Percentiles rank a stretch among this genome's conserved stretches.
Evolutionary conservation across 768 basidiomycete genomes (phyloP).

Genomic region (Cystobasidium tubakii): DNA sequence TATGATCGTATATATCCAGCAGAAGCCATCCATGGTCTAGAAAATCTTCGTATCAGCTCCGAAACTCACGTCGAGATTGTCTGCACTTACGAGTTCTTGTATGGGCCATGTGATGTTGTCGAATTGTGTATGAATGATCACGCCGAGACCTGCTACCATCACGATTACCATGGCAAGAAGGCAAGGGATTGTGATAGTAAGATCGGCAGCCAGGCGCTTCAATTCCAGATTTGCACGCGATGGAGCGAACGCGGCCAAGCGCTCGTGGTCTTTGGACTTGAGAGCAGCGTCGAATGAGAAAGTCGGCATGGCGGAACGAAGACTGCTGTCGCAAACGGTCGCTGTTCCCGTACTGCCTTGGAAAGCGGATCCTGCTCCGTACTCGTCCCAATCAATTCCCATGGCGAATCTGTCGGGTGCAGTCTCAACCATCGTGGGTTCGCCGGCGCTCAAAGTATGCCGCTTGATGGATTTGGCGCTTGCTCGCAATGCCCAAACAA

Average conservation of each 20-base stretch:
- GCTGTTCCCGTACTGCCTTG: background rate
- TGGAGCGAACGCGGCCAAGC: background rate
- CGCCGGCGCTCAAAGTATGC: background rate
- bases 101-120: background rate
- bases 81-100: conserved; percentile 3
- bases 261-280: background rate
- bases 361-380: background rate
- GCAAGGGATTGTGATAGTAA: background rate
- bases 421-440: background rate
- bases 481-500: background rate
- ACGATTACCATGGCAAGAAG: background rate
- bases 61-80: background rate
- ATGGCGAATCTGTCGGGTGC: background rate
- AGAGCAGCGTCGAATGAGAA: background rate
- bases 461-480: background rate
- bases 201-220: conserved; percentile 1
- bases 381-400: background rate
- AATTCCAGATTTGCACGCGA: background rate
- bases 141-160: background rate
- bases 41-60: background rate
- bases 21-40: conserved; percentile 11
- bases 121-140: background rate
- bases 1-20: background rate
- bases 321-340: background rate
- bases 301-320: background rate